Evolutionary conservation across 2,329 filamentous ascomycete species (phyloP), one percentile per base, ranked within the genome.

Genomic region (Ophiocordyceps camponoti-rufipedis): DNA sequence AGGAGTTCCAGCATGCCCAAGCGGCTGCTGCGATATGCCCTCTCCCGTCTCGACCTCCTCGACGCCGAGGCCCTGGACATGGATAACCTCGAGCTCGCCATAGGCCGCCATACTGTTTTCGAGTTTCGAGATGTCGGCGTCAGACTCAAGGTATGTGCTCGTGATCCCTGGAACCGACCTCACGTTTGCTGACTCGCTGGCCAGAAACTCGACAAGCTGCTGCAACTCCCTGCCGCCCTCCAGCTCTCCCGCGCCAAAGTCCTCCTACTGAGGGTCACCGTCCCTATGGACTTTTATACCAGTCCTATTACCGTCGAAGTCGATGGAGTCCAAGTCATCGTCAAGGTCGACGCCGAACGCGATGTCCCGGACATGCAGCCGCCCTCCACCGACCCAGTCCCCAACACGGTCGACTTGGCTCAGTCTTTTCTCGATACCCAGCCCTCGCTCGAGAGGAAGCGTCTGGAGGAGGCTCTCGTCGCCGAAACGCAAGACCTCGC

Each of bases 91-190:
- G 86, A 93, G 54, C 76, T 95, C 53, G 80, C 79, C 42, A 75
- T 85, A 63, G 91, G 91, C 32, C 80, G 81, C 60, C 80, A 81
- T 52, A 91, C 82, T 39, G 81, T 83, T 1, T 73, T 95, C 41
- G 88, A 94, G 61, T 80, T 95, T 53, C 78, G 81, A 53, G 82
- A 96, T 70, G 82, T 95, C 47, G 85, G 82, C 2, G 67, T 95
- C 51, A 82, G 80, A 58, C 65, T 88, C 48, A 75, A 85, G 70
- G 86, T 85, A 68, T 18, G 41, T 46, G 23, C 23, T 23, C 23
- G 5, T 23, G 23, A 23, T 23, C 23, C 23, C 23, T 23, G 23
- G 5, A 23, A 23, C n/a, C 7, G 43, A 45, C 46, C 46, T 48
- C 48, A 4, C 28, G 3, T 45, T 48, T 12, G 35, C 43, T 50